Conservation (phyloP, 2,329 filamentous ascomycete genomes). For the Furcasterigmium sp. region DNA sequence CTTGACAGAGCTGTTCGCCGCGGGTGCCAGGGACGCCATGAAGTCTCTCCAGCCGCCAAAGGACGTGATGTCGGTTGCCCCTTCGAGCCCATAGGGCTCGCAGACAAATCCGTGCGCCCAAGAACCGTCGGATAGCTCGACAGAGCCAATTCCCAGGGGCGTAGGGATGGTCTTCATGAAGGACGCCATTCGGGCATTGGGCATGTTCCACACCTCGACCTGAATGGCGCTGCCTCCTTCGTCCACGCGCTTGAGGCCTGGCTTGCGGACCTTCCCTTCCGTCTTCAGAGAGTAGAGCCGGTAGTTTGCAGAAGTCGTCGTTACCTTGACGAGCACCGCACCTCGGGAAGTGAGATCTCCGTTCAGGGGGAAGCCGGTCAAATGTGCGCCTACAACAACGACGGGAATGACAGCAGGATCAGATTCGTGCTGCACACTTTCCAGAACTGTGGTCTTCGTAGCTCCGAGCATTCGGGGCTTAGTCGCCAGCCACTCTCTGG, state of each 20-base stretch:
- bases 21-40: slow-evolving; percentile 5
- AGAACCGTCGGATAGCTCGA: slow-evolving; percentile 25
- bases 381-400: slow-evolving; percentile 29
- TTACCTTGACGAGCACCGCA: slow-evolving; percentile 15
- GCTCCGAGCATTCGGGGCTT: slow-evolving; percentile 19
- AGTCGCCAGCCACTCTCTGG: slow-evolving; percentile 19
- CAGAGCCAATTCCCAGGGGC: slow-evolving; percentile 27
- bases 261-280: slow-evolving; percentile 16
- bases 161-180: slow-evolving; percentile 25
- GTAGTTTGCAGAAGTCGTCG: slow-evolving; percentile 23
- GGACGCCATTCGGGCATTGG: slow-evolving; percentile 18
- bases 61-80: slow-evolving; percentile 23
- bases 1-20: too few relatives aligned
- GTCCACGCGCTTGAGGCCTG: slow-evolving; percentile 22
- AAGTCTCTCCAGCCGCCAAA: slow-evolving; percentile 26
- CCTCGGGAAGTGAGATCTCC: slow-evolving; percentile 24
- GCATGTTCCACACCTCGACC: slow-evolving; percentile 29
- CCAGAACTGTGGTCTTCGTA: slow-evolving; percentile 13
- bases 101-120: slow-evolving; percentile 32
- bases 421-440: background rate
- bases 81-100: slow-evolving; percentile 24
- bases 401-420: slow-evolving; percentile 15
- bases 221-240: slow-evolving; percentile 21
- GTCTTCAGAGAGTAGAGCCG: slow-evolving; percentile 20
- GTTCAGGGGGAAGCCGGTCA: slow-evolving; percentile 26